Evolutionary conservation across 805 yeast species (phyloP).

Genomic region (Metschnikowia sp.): DNA sequence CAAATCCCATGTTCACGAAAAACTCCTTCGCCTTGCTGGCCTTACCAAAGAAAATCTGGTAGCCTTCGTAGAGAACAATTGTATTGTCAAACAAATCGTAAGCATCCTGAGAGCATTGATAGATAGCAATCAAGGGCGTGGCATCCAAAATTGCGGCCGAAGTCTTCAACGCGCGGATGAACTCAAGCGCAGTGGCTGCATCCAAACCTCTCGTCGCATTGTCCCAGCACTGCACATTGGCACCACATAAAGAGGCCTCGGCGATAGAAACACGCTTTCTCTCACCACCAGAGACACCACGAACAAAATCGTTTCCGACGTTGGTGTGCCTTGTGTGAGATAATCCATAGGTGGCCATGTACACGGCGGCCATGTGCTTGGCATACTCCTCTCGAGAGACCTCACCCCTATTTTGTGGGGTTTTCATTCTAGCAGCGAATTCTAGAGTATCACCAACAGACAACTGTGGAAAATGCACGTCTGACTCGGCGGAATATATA

Average conservation of each 20-base stretch:
- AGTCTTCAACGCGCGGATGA: conserved; percentile 55
- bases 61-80: conserved; percentile 57
- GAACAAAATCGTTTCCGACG: conserved; percentile 61
- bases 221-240: conserved; percentile 56
- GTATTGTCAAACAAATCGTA: conserved; percentile 60
- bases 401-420: conserved; percentile 61
- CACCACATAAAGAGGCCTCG: conserved; percentile 54
- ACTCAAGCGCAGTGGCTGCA: conserved; percentile 68
- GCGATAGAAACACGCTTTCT: conserved; percentile 69
- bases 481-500: conserved; percentile 66
- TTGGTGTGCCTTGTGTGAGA: conserved; percentile 54
- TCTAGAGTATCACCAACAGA: conserved; percentile 64
- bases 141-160: conserved; percentile 50
- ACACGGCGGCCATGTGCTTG: conserved; percentile 39
- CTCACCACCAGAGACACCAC: conserved; percentile 75
- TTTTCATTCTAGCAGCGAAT: conserved; percentile 59
- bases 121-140: conserved; percentile 62
- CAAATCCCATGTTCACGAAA: conserved; percentile 59
- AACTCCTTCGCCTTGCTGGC: conserved; percentile 50
- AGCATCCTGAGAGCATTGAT: conserved; percentile 66
- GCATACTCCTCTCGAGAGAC: conserved; percentile 53
- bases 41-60: conserved; percentile 60
- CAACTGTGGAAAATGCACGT: conserved; percentile 64
- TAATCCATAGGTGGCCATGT: conserved; percentile 48
- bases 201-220: conserved; percentile 71